Conservation (phyloP, 129 eudicot species). For the Chrysanthemum lavandulifolium region DNA sequence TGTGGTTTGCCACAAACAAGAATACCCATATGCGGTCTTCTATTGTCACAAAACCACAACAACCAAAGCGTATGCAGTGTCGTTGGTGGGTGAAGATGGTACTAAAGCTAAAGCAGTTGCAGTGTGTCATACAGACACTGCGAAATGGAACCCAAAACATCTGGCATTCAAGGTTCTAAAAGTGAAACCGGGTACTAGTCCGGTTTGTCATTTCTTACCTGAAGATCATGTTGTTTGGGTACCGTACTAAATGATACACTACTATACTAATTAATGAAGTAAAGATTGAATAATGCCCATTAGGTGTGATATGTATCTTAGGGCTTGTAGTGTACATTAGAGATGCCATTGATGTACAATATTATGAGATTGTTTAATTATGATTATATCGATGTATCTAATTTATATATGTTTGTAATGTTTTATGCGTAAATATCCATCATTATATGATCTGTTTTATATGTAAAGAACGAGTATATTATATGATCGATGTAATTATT, state of each 20-base stretch:
- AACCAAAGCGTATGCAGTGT: conserved; percentile 38
- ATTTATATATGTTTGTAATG: conserved; percentile 14
- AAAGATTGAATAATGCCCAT: conserved; percentile 29
- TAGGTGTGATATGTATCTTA: conserved; percentile 17
- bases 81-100: conserved; percentile 48
- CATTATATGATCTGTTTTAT: neutral
- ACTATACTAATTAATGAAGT: neutral
- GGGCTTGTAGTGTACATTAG: conserved; percentile 29
- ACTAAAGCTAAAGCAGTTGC: conserved; percentile 56
- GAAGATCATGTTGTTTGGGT: conserved; percentile 75
- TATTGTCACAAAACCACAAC: conserved; percentile 57
- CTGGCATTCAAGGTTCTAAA: conserved; percentile 67
- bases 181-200: conserved; percentile 62
- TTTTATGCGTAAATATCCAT: conserved; percentile 8
- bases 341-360: conserved; percentile 30
- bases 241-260: conserved; percentile 28
- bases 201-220: conserved; percentile 77
- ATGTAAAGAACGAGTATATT: neutral
- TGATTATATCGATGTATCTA: conserved; percentile 18
- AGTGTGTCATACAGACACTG: conserved; percentile 72
- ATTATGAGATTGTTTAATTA: conserved; percentile 23
- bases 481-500: neutral
- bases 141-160: conserved; percentile 70
- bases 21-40: conserved; percentile 67
- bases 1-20: conserved; percentile 71